Evolutionary conservation across 225 moss, liverwort and hornwort genomes (phyloP).

Genomic region (Bryoerythrophyllum caledonicum): DNA sequence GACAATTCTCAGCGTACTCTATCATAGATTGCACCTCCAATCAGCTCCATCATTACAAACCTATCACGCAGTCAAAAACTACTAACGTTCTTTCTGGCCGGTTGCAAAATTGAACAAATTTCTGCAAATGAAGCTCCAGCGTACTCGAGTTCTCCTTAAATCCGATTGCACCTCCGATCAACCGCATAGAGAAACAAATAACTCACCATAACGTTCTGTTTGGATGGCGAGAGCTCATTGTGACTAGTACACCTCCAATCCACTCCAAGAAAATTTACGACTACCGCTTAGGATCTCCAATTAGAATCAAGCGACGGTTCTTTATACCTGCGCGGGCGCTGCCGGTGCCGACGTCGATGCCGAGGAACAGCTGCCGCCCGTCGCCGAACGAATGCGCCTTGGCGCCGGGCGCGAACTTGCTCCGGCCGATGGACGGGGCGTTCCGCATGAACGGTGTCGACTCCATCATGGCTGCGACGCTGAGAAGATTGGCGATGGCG

Average conservation of each 20-base stretch:
- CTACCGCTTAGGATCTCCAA: neutral
- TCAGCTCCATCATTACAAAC: neutral
- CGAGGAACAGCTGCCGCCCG: constrained; percentile 63
- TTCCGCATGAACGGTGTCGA: constrained; percentile 34
- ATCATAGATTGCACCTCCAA: neutral
- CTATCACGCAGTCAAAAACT: neutral
- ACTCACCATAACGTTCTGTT: too few relatives aligned
- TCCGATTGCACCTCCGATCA: too few relatives aligned
- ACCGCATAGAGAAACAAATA: too few relatives aligned
- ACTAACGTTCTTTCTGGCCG: too few relatives aligned
- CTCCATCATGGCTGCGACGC: constrained; percentile 34
- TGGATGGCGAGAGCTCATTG: too few relatives aligned
- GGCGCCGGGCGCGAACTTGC: constrained; percentile 11
- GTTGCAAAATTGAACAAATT: too few relatives aligned
- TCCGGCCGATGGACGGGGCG: constrained; percentile 5
- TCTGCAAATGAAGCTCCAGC: too few relatives aligned
- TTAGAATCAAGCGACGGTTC: neutral
- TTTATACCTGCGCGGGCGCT: constrained; percentile 86
- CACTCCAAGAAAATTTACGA: neutral
- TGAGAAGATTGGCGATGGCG: too few relatives aligned
- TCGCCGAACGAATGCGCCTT: constrained; percentile 23
- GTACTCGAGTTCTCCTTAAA: too few relatives aligned
- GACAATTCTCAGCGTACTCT: neutral
- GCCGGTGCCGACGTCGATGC: constrained; percentile 92
- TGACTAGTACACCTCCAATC: too few relatives aligned